phyloP scores from a whole-genome alignment of 306 rosid genomes.

The Lotus japonicus region DNA sequence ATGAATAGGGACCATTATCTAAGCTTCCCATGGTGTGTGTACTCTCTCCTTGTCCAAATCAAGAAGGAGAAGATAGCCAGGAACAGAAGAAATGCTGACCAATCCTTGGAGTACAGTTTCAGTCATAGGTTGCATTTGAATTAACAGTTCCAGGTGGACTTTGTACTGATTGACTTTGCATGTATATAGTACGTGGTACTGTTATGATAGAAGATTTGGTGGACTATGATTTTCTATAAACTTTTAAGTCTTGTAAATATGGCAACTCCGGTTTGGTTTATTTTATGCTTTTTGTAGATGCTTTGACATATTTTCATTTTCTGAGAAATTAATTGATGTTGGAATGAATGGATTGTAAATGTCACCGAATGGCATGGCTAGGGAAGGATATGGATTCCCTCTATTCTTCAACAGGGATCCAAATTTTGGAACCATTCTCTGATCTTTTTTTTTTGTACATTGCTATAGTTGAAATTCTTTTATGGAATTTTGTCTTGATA shows the following conservation, averaged over 20 bases:
- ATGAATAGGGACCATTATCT: constrained; percentile 54
- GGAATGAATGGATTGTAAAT: too few species aligned
- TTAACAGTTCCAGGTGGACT: background rate
- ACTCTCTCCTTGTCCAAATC: constrained; percentile 46
- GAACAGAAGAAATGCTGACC: constrained; percentile 1
- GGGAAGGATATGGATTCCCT: too few species aligned
- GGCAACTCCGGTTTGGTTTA: background rate
- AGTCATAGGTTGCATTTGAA: background rate
- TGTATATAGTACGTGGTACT: background rate
- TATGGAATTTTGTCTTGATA: too few species aligned
- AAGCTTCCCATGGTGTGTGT: constrained; percentile 78
- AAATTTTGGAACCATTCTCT: too few species aligned
- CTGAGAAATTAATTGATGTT: too few species aligned
- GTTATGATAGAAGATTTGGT: background rate
- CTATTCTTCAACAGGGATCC: too few species aligned
- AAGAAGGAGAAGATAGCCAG: constrained; percentile 34
- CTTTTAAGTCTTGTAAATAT: background rate
- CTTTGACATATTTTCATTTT: background rate
- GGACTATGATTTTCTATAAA: background rate
- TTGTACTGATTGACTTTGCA: background rate
- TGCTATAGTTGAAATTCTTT: too few species aligned
- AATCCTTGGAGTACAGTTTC: constrained; percentile 11
- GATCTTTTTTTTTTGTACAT: too few species aligned
- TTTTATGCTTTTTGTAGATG: background rate
- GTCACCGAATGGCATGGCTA: too few species aligned